A percentile compares a stretch with the other conserved stretches of the same genome.
phyloP scores from a whole-genome alignment of 2,329 filamentous ascomycete genomes.

The Aspergillus pseudonomiae region DNA sequence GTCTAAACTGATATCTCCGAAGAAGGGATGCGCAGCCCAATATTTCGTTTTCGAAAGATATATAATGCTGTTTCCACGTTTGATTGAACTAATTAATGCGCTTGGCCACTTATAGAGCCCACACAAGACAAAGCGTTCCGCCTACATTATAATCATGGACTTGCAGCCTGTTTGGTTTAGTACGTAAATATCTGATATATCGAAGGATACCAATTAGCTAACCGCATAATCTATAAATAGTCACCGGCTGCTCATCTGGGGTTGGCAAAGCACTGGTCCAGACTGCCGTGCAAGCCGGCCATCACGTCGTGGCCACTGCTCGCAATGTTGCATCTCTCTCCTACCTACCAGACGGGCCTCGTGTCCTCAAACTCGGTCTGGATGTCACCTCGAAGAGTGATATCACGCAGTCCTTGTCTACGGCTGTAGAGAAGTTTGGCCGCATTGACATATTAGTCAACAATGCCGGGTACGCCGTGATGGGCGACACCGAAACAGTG shows the following conservation, averaged over 20 bases:
- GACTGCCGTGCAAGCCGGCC: neutral
- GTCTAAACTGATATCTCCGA: too few species aligned
- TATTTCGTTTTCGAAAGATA: too few species aligned
- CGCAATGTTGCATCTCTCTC: neutral
- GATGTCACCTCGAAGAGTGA: neutral
- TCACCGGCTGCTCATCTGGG: neutral
- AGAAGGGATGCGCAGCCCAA: too few species aligned
- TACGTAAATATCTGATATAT: too few species aligned
- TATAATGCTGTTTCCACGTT: too few species aligned
- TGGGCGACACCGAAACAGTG: neutral
- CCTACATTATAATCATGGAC: too few species aligned
- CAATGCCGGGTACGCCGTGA: neutral
- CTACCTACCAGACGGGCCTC: conserved; percentile 1
- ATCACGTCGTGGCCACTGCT: neutral
- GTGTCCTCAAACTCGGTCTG: neutral
- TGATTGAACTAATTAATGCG: too few species aligned
- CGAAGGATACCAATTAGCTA: too few species aligned
- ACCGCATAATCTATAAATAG: neutral
- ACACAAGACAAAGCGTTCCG: too few species aligned
- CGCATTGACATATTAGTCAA: neutral
- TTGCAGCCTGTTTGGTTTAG: too few species aligned
- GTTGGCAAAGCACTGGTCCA: neutral
- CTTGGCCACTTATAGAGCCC: too few species aligned
- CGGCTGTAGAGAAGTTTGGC: neutral
- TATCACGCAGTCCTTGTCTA: neutral